Base-by-base conservation (phyloP, 495 filamentous ascomycete genomes). In the Halenospora varia region DNA sequence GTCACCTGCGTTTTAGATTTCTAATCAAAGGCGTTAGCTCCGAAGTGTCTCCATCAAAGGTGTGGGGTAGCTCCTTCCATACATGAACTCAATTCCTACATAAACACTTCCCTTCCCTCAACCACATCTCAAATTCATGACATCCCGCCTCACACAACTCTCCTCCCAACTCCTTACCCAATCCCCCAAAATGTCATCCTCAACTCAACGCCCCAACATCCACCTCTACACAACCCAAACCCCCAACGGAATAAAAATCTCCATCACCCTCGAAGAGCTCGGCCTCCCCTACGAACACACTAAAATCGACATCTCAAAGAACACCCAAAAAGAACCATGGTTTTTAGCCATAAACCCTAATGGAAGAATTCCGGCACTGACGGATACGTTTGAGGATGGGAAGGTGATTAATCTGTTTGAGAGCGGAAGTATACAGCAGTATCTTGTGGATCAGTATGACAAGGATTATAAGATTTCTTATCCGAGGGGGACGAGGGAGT, bases 261-360 rank as follows among this genome's bases (percentile, higher is more conserved):
- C 88, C 51, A 96, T 96, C 63, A 81, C 88, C 0, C 75, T 97
- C n/a, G 91, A 96, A 72, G 92, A 96, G 74, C 79, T 96, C 0
- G 84, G 83, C 3, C 62, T 90, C 18, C 78, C 85, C 42, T 93
- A 90, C 62, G 78, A 82, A 64, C 76, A 84, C 26, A 80, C 86
- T 56, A 81, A 79, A 35, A 85, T 96, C 63, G 79, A 87, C 22
- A 77, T 96, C 42, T 69, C 66, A 60, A 88, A 87, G 64, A 88
- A 90, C 62, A 75, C 68, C 6, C 92, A 96, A 65, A 96, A 94
- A 61, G 77, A 79, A 56, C 78, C 74, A 1, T 95, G 89, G 89
- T 97, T 93, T 75, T 80, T 96, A 41, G 84, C 83, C 39, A 94
- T 97, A 71, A 96, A 96, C 73, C 92, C 92, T 52, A 96, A 97